Conservation (phyloP, 1,284 basidiomycete genomes). For the Moesziomyces antarcticus region DNA sequence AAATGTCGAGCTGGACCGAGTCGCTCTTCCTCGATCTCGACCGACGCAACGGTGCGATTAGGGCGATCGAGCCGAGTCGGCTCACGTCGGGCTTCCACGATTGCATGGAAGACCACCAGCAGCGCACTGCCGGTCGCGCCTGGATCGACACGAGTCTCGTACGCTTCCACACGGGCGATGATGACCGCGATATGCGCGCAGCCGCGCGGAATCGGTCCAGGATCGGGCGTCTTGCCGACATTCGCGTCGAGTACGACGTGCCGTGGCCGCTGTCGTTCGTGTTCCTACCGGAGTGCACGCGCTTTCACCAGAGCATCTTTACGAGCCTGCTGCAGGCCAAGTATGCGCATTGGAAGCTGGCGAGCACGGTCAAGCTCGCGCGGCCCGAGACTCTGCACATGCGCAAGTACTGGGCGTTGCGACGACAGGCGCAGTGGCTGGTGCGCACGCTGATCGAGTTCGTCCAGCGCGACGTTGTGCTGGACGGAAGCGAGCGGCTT, state of each 20-base stretch:
- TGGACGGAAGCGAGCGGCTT: constrained; percentile 13
- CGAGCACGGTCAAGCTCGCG: constrained; percentile 26
- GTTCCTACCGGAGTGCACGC: constrained; percentile 27
- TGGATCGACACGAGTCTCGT: constrained; percentile 47
- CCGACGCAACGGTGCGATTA: constrained; percentile 14
- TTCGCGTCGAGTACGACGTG: constrained; percentile 40
- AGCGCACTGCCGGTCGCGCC: neutral
- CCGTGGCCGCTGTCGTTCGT: constrained; percentile 42
- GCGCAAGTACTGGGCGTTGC: constrained; percentile 43
- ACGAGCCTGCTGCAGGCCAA: constrained; percentile 34
- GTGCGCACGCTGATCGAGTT: constrained; percentile 33
- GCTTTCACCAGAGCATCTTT: constrained; percentile 37
- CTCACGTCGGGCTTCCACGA: constrained; percentile 39
- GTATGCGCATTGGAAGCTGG: constrained; percentile 32
- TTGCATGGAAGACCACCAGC: constrained; percentile 19
- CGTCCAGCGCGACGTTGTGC: constrained; percentile 28
- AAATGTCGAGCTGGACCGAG: constrained; percentile 39
- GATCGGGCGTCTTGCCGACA: constrained; percentile 26
- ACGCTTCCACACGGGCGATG: constrained; percentile 17
- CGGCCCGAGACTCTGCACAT: constrained; percentile 35
- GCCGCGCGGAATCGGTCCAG: constrained; percentile 17
- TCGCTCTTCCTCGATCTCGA: constrained; percentile 35
- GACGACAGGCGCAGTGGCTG: constrained; percentile 41
- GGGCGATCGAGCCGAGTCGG: constrained; percentile 21
- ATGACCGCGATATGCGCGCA: constrained; percentile 16